Evolutionary conservation across 441 rosid species (phyloP).

Genomic region (Macaranga tanarius): DNA sequence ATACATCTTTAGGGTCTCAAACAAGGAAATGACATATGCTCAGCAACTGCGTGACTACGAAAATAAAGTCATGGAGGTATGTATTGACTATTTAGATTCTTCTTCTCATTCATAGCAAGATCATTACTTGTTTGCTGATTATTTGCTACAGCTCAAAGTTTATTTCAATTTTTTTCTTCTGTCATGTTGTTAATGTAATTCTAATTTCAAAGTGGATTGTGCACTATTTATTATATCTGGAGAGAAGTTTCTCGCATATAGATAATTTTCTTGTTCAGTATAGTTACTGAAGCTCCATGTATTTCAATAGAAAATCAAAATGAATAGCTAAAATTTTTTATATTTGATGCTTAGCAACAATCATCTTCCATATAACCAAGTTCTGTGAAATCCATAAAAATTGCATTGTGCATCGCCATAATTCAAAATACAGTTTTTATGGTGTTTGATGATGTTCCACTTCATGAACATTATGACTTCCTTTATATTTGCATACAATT

Average conservation of each 20-base stretch:
- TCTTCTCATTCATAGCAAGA: neutral
- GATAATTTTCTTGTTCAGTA: neutral
- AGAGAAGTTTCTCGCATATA: neutral
- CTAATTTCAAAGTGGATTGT: neutral
- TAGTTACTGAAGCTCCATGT: neutral
- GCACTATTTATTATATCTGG: no score
- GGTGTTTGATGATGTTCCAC: neutral
- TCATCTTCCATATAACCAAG: neutral
- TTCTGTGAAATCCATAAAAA: neutral
- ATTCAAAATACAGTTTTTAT: neutral
- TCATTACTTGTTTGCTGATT: slow-evolving; percentile 3
- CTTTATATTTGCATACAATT: neutral
- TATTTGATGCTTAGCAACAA: neutral
- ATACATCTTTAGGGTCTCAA: slow-evolving; percentile 83
- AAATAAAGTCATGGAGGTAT: slow-evolving; percentile 87
- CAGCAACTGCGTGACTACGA: slow-evolving; percentile 92
- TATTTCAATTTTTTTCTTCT: neutral
- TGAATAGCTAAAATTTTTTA: neutral
- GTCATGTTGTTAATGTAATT: neutral
- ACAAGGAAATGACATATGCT: slow-evolving; percentile 96
- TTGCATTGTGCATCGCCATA: neutral
- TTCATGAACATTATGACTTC: neutral
- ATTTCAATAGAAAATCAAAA: neutral
- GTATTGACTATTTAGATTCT: slow-evolving; percentile 25
- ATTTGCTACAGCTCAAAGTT: neutral